Percentiles rank a stretch among this genome's conserved stretches.
These are phyloP conservation scores for Avena eriantha DNA, from an alignment of 176 grass and related monocot genomes.

Conservation along the genomic window DNA sequence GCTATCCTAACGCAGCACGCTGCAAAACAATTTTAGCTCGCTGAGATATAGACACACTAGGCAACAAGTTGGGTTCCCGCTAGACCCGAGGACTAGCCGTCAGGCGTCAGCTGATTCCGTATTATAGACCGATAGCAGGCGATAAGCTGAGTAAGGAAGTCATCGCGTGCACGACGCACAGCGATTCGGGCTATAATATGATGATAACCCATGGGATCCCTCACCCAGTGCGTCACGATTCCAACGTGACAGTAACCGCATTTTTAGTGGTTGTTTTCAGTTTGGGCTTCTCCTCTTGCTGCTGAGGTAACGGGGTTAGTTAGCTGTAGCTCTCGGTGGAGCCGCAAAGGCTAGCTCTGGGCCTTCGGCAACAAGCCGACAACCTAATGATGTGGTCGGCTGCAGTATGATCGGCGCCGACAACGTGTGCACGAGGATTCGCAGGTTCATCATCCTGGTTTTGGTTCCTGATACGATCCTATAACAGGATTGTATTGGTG, in stretches of 20 bases:
- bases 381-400: constrained; percentile 10
- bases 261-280: not conserved
- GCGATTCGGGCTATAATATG: not conserved
- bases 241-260: not conserved
- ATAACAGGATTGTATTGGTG: no score
- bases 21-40: no score
- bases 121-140: not conserved
- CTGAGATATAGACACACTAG: no score
- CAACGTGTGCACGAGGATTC: constrained; percentile 25
- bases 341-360: not conserved
- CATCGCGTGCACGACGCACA: not conserved
- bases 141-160: not conserved
- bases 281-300: not conserved
- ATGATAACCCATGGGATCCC: not conserved
- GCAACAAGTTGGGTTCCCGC: no score
- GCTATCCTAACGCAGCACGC: no score
- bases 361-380: not conserved
- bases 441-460: not conserved
- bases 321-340: constrained; percentile 39
- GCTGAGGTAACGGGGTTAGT: not conserved
- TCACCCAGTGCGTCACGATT: constrained; percentile 5
- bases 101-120: no score
- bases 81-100: no score
- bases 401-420: not conserved
- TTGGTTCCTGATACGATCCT: no score